Base-by-base conservation (phyloP, 495 filamentous ascomycete genomes). In the Podospora bellae-mahoneyi region DNA sequence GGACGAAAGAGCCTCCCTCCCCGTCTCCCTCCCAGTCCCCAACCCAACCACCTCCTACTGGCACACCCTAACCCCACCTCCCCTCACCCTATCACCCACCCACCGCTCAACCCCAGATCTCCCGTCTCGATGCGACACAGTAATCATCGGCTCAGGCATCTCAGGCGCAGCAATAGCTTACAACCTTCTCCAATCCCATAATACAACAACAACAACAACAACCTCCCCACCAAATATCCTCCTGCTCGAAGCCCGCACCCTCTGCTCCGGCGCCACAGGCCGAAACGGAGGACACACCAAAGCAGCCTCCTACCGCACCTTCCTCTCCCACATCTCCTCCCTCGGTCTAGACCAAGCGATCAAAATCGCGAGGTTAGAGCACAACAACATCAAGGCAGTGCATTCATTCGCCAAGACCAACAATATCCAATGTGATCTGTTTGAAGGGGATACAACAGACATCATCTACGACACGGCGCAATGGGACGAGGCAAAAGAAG, bases 61-160 rank as follows among this genome's bases (percentile, higher is more conserved):
- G 91, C 91, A 92, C 77, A 78, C 84, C 64, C 39, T 48, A 5
- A 13, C 39, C 39, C 39, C 39, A 13, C 84, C 87, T 19, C 85
- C 85, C 6, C 83, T 86, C 65, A 74, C 78, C 16, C 79, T 92
- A 20, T 82, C 88, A 20, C 81, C 86, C 66, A 70, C 80, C 55
- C 83, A 84, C 66, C 39, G 39, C 39, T 84, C 82, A 19, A 83
- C 83, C 7, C 44, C 73, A 18, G 69, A 69, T 5, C 78, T 89
- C 19, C 86, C 84, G 5, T 44, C 65, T 0, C 75, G 77, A 2
- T 83, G 80, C 55, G 84, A 91, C 67, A 82, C 82, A 48, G 82
- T 89, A 18, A 85, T 92, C 57, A 86, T 92, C 63, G 90, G 90
- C 32, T 89, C 87, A 54, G 90, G 90, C 5, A 91, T 92, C 65